Base-by-base conservation (phyloP, 805 yeast genomes). In the Brettanomyces sp. region DNA sequence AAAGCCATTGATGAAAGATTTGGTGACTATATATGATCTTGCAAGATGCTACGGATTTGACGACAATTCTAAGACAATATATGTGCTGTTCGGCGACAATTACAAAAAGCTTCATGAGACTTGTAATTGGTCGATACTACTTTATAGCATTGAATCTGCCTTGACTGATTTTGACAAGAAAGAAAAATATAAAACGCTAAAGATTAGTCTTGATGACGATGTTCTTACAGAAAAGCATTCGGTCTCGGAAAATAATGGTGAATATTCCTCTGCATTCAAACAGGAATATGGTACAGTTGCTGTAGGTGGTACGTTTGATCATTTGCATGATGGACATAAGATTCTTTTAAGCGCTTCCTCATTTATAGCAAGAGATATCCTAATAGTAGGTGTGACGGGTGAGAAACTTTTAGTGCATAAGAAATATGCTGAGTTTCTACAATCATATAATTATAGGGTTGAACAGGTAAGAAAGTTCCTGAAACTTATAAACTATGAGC, bases 251-350 rank as follows among this genome's bases (percentile, higher is more conserved):
- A 12, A 24, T 6, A 13, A 18, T n/a, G 12, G 8, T 9, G 32
- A 3, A 28, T 28, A 28, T 9, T 28, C 32, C 11, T n/a, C 39
- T 4, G 45, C 25, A 18, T 12, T 8, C 9, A 42, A 42, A 23
- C 22, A 28, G 12, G 22, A 43, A 37, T 43, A 25, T 14, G 21
- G 37, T 25, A 48, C 52, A 2, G 56, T 54, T 12, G 91, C 96
- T 0, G 80, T 91, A 1, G 99, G 99, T 0, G 99, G 99, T 0
- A 93, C 99, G 0, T 93, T 93, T 66, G 99, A 93, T 59, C 98
- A 93, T 64, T 59, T 93, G 35, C 99, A 93, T 56, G 95, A 85
- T 58, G 99, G 98, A 0, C 99, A 93, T 64, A 87, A 85, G 61
- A 82, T 93, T 28, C 68, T 93, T 25, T 69, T 93, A 8, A 80